Base-by-base conservation (phyloP, 169 alveolate genomes). In the Plasmodium berghei region DNA sequence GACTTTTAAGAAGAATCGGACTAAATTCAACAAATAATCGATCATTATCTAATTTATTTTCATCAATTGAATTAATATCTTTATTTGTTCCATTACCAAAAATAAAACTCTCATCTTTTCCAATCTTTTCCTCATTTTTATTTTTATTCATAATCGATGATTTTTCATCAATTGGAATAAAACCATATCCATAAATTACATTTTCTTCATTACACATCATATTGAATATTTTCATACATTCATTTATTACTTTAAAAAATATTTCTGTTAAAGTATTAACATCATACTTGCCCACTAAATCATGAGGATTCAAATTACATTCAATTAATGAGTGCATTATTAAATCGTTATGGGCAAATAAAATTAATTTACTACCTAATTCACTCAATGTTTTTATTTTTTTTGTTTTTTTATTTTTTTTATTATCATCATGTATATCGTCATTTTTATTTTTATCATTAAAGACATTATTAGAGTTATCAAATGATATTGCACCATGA, bases 321-420 rank as follows among this genome's bases (percentile, higher is more conserved):
- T 56, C 75, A 18, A 80, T 52, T 54, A 80, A 66, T 28, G 90
- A 66, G 66, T 80, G 90, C 8, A 66, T 42, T 55, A 80, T 66
- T 67, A 80, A 22, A 54, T 80, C 90, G 56, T 61, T 61, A 22
- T 80, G 90, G 0, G 90, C 90, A 56, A 80, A 80, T 16, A 66
- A 12, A 52, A 80, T 67, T 66, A 80, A 70, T 48, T 54, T 80
- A 70, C 85, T 54, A 12, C 69, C 83, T 54, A 80, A 80, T 40
- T 80, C 83, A 14, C 42, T n/a, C 42, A 80, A 28, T 0, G 90
- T 80, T 54, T 56, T 80, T 12, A 80, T 20, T 48, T 66, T 66
- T 59, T 80, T 80, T 46, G 56, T 24, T 72, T 80, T 80, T 56
- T 66, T 80, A 26, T 20, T 5, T 67, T 80, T 80, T 46, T 80